Percentiles rank a stretch among this genome's conserved stretches.
These are phyloP conservation scores for Trypanosoma grayi DNA, from an alignment of 208 protist species.

Conservation along the genomic window DNA sequence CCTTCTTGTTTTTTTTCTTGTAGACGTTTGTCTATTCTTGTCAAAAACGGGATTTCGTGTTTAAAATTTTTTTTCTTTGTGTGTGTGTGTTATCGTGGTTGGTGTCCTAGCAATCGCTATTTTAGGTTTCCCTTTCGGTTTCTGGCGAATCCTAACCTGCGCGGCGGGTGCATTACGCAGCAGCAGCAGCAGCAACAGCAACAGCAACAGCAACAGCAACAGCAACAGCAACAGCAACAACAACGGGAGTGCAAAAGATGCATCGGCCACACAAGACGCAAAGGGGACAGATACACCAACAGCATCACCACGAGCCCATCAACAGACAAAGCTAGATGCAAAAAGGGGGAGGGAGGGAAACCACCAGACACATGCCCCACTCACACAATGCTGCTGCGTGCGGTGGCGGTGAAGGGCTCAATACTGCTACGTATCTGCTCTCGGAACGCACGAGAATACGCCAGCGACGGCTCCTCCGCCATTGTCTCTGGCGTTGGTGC, in stretches of 20 bases:
- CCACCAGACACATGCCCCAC: neutral
- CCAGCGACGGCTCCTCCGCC: constrained; percentile 45
- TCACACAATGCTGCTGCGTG: constrained; percentile 57
- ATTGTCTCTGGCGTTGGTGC: constrained; percentile 20
- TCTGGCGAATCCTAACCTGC: too few relatives aligned
- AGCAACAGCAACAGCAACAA: neutral
- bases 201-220: too few relatives aligned
- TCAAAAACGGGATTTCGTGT: too few relatives aligned
- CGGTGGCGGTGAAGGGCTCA: constrained; percentile 60
- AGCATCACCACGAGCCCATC: neutral
- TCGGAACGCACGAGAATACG: constrained; percentile 56
- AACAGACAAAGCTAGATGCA: neutral
- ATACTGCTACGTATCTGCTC: constrained; percentile 52
- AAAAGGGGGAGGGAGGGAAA: neutral
- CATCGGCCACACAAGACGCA: neutral
- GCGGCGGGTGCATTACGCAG: too few relatives aligned
- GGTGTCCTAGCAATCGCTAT: too few relatives aligned
- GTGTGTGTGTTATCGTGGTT: neutral
- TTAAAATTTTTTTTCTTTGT: constrained; percentile 9
- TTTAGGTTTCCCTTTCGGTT: too few relatives aligned
- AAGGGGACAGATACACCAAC: neutral
- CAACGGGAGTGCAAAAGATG: neutral
- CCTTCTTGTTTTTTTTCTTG: neutral
- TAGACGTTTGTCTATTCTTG: neutral
- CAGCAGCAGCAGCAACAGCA: too few relatives aligned